Base-by-base conservation (phyloP, 768 basidiomycete species). In the Amanita subjunquillea region DNA sequence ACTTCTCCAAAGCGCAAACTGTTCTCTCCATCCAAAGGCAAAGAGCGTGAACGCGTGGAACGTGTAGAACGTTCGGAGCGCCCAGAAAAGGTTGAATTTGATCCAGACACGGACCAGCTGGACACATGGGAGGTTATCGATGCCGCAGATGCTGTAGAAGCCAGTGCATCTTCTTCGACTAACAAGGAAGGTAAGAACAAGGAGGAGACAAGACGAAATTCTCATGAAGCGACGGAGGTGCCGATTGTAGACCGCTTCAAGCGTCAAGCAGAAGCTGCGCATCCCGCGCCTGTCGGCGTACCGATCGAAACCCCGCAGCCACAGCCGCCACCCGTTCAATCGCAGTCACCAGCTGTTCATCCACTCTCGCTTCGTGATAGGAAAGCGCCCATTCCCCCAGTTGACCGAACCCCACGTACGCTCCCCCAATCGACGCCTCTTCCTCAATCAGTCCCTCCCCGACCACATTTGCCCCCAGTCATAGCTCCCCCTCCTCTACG, bases 51-150 rank as follows among this genome's bases (percentile, higher is more conserved):
- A 13, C 32, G 32, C 32, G 32, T 13, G 32, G 32, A 34, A 12
- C 39, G 41, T 13, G 23, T 36, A 13, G 51, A 46, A 9, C 48
- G 48, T 13, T 4, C 32, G 10, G 51, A 45, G 7, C 36, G 48
- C 23, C 34, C 48, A 13, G 48, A 49, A 49, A 20, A 25, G 22
- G 8, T 39, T 7, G 48, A 50, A 36, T 44, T 43, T 34, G 50
- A 41, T 25, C 41, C 41, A 6, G 40, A 51, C 9, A 15, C 5
- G 10, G 41, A 43, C 4, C 39, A 22, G 23, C 15, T 51, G 12
- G 50, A 51, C 15, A 17, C 50, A 8, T 53, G 51, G 51, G 51
- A 45, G 36, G 43, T 53, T 13, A 46, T 53, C 15, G 36, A 46
- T 9, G 22, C 37, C 22, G n/a, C 34, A 23, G 51, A 53, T 12